Evolutionary conservation across 352 stramenopile genomes (phyloP).

Genomic region (Phytophthora meadii): DNA sequence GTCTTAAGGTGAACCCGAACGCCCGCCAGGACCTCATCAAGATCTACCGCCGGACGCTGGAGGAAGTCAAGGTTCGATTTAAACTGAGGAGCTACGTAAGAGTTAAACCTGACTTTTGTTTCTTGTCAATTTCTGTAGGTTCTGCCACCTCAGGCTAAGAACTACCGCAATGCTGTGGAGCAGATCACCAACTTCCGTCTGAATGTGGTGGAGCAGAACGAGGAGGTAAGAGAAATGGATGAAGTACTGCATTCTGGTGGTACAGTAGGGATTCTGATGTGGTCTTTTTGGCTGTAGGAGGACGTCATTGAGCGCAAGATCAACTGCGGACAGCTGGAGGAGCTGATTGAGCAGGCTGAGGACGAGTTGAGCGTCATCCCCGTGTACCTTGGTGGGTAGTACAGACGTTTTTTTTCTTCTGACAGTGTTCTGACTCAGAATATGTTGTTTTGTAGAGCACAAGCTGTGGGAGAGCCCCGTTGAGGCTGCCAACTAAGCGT

Average conservation of each 20-base stretch:
- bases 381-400: slow-evolving; percentile 78
- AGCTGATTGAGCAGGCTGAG: slow-evolving; percentile 89
- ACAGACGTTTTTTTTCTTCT: background rate
- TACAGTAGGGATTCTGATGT: slow-evolving; percentile 14
- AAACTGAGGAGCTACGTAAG: background rate
- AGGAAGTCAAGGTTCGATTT: slow-evolving; percentile 73
- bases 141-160: slow-evolving; percentile 70
- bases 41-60: slow-evolving; percentile 84
- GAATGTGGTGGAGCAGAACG: slow-evolving; percentile 72
- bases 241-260: slow-evolving; percentile 16
- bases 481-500: slow-evolving; percentile 40
- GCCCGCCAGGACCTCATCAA: slow-evolving; percentile 85
- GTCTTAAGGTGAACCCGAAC: slow-evolving; percentile 85
- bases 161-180: slow-evolving; percentile 83
- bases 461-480: slow-evolving; percentile 88
- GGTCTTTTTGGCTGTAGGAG: slow-evolving; percentile 48
- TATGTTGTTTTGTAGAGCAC: slow-evolving; percentile 53
- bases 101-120: slow-evolving; percentile 4
- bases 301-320: slow-evolving; percentile 84
- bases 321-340: slow-evolving; percentile 89
- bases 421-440: slow-evolving; percentile 9
- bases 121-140: slow-evolving; percentile 39
- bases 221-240: slow-evolving; percentile 59
- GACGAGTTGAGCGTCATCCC: slow-evolving; percentile 88
- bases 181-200: slow-evolving; percentile 89